phyloP scores from a whole-genome alignment of 1,139 yeast species.

The Kurtzmaniella quercitrusa region DNA sequence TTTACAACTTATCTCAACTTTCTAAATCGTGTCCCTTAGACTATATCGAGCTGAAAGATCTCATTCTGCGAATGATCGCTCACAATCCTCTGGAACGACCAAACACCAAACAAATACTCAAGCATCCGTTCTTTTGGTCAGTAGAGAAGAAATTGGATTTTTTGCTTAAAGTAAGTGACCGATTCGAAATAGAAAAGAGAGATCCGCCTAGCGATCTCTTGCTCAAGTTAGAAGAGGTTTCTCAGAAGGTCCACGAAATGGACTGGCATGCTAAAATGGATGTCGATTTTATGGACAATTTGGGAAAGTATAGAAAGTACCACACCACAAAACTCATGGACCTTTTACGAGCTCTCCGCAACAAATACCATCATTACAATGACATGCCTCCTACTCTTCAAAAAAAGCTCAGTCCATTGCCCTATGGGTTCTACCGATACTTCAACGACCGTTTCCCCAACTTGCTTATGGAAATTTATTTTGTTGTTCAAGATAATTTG shows the following conservation, averaged over 20 bases:
- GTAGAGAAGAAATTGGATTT: conserved; percentile 75
- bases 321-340: conserved; percentile 77
- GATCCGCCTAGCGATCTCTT: conserved; percentile 80
- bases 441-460: conserved; percentile 75
- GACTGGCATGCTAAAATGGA: conserved; percentile 85
- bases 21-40: conserved; percentile 41
- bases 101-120: conserved; percentile 59
- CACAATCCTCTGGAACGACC: conserved; percentile 72
- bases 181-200: conserved; percentile 82
- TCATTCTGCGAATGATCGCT: conserved; percentile 69
- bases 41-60: conserved; percentile 63
- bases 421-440: conserved; percentile 77
- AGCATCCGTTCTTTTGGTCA: conserved; percentile 89
- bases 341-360: conserved; percentile 80
- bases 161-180: conserved; percentile 78
- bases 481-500: conserved; percentile 55
- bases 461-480: conserved; percentile 71
- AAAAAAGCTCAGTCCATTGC: conserved; percentile 68
- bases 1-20: conserved; percentile 49
- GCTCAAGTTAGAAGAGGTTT: conserved; percentile 53
- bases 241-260: conserved; percentile 49
- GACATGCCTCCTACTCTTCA: conserved; percentile 71
- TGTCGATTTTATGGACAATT: conserved; percentile 64
- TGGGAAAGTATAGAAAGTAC: conserved; percentile 89
- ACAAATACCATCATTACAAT: conserved; percentile 89